These are phyloP conservation scores for Cryptosporidium sp. DNA, from an alignment of 169 alveolate genomes.

Conservation along the genomic window DNA sequence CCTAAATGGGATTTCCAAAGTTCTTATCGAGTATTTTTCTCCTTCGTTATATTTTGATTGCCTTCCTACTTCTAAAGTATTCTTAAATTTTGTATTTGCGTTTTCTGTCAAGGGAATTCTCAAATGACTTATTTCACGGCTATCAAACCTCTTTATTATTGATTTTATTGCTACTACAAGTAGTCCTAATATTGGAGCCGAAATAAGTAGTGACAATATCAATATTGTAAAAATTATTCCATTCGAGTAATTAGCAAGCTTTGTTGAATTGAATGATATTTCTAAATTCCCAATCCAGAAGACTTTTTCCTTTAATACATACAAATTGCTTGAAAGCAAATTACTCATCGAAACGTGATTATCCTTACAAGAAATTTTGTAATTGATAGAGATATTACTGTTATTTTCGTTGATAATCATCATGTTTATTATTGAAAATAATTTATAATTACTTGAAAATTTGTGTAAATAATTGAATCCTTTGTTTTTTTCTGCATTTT, in stretches of 20 bases:
- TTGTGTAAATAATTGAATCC: not conserved
- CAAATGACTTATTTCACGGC: not conserved
- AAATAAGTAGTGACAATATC: not conserved
- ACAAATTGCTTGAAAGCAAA: not conserved
- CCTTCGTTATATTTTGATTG: not conserved
- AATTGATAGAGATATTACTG: not conserved
- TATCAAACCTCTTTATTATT: constrained; percentile 5
- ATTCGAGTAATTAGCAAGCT: not conserved
- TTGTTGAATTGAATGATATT: constrained; percentile 1
- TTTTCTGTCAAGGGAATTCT: constrained; percentile 1
- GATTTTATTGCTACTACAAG: not conserved
- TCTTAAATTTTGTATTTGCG: not conserved
- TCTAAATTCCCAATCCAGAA: not conserved
- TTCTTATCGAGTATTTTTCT: not conserved
- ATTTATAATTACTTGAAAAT: not conserved
- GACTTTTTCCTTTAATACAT: not conserved
- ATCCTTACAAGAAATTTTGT: constrained; percentile 1
- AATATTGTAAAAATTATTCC: not conserved
- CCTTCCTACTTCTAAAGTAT: not conserved
- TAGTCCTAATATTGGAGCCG: constrained; percentile 5
- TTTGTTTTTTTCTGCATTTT: not conserved
- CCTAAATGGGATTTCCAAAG: constrained; percentile 9
- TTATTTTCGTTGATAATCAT: not conserved
- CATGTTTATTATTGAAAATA: not conserved
- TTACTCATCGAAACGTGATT: not conserved